phyloP scores from a whole-genome alignment of 2,329 filamentous ascomycete species.

The Lecanoromycetidae sp. region DNA sequence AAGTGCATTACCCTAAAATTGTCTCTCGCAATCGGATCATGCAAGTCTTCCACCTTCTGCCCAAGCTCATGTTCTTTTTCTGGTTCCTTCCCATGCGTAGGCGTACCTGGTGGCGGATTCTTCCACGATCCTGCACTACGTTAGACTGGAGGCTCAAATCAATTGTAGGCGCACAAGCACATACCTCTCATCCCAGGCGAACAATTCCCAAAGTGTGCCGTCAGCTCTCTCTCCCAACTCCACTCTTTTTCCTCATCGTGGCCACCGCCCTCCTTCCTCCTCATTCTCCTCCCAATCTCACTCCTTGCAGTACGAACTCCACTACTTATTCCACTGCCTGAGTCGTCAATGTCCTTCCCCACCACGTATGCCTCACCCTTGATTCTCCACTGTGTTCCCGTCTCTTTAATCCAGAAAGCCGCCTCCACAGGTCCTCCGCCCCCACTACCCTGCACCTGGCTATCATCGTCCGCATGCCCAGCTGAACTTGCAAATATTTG shows the following conservation, averaged over 20 bases:
- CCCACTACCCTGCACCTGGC: conserved; percentile 39
- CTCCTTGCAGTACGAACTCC: conserved; percentile 48
- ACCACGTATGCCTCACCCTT: conserved; percentile 66
- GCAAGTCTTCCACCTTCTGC: conserved; percentile 56
- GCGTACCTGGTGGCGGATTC: conserved; percentile 56
- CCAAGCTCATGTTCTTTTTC: conserved; percentile 38
- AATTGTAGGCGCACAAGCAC: conserved; percentile 7
- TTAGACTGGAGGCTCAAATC: conserved; percentile 8
- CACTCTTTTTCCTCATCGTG: conserved; percentile 37
- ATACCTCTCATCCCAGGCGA: conserved; percentile 64
- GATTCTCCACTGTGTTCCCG: conserved; percentile 71
- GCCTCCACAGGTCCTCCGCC: conserved; percentile 66
- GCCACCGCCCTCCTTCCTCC: conserved; percentile 33
- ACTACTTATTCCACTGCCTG: conserved; percentile 39
- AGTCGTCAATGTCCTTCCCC: conserved; percentile 48
- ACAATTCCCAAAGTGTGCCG: conserved; percentile 81
- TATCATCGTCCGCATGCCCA: conserved; percentile 33
- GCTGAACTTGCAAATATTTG: conserved; percentile 51
- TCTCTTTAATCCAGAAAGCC: conserved; percentile 64
- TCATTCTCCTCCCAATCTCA: conserved; percentile 52
- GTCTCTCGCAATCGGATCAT: conserved; percentile 56
- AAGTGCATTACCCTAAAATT: no score
- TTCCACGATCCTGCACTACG: conserved; percentile 50
- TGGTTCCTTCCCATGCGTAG: conserved; percentile 40
- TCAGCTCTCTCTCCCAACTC: conserved; percentile 70